Evolutionary conservation across 257 asterid species (phyloP), one percentile per base, ranked within the genome.

Genomic region (Solanum bulbocastanum): DNA sequence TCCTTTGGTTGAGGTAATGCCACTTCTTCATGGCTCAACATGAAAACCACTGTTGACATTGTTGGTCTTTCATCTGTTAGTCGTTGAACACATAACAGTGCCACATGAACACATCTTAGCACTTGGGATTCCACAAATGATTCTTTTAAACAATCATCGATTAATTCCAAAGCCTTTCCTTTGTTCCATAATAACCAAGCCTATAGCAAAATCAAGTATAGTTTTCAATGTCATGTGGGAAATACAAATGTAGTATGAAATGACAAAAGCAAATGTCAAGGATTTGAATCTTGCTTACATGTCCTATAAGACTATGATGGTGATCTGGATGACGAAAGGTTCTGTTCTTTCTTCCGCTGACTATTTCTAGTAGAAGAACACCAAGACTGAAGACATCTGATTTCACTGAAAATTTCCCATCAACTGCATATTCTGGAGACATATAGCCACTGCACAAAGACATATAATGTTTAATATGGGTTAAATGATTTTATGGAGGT

Each of bases 361-460:
- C 83, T 20, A 91, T 89, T 91, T 92, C 94, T 86, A 93, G 60
- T 82, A 93, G 20, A 18, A 93, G 68, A 62, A 93, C 94, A 73
- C 94, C 95, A 46, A 93, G 16, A 68, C 93, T 90, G 68, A 91
- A 93, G 58, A 93, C 49, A 82, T 93, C 93, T 1, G 94, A 93
- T 68, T 91, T 93, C 20, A 66, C 88, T 10, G 92, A 93, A 58
- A 71, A 91, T 33, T 89, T 89, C 6, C 94, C 94, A 25, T 90
- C 91, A 72, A 92, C 68, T 27, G 94, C 93, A n/a, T 91, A 92
- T 74, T 91, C 92, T 2, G 93, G 94, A 84, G 94, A 89, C 91
- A 90, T 92, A 78, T 92, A 92, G 20, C 94, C 94, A 88, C 95
- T 93, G 90, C 74, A 89, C 25, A 44, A 87, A 52, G 49, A 86